Base-by-base conservation (phyloP, 257 asterid species). In the Solanum pimpinellifolium region DNA sequence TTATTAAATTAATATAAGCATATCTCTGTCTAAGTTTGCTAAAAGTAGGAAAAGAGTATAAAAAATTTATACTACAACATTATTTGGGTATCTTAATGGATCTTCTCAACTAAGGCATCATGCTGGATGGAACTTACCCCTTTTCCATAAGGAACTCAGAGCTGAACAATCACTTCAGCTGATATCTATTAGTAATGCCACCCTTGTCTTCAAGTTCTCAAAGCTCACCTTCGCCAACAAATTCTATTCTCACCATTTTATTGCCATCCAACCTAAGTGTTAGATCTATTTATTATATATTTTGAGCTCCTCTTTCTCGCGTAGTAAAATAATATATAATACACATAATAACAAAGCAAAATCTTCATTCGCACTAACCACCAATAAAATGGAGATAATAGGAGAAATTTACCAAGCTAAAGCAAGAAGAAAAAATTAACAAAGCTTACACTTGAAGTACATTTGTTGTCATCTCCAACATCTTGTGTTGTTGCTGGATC, bases 371-470 rank as follows among this genome's bases (percentile, higher is more conserved):
- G 29, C 85, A 18, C 46, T 81, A 2, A 35, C 59, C 31, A 20
- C 70, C 69, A 33, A 81, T 44, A 47, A 80, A 78, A 78, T 80
- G 85, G 21, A 49, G 46, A 47, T 81, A 49, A 20, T 20, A 81
- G 18, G 23, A 49, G 41, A 33, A 80, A 81, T 18, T 31, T 49
- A 49, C 25, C 69, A 81, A 81, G 21, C 39, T 39, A 23, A 68
- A 86, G 25, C 47, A 62, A 69, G 33, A 65, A 46, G 13, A 77
- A 84, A 69, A 29, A 29, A 73, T 73, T 52, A n/a, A 15, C 76
- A 39, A 85, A 83, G 76, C 93, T 90, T 86, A 88, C 94, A 87
- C 52, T 90, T 68, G 87, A 86, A 88, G 60, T 70, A 86, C 77
- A 7, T 85, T 80, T 60, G 68, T 49, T 90, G 75, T 83, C 85